Evolutionary conservation across 2,329 filamentous ascomycete species (phyloP).

Genomic region (Diplocarpon rosae): DNA sequence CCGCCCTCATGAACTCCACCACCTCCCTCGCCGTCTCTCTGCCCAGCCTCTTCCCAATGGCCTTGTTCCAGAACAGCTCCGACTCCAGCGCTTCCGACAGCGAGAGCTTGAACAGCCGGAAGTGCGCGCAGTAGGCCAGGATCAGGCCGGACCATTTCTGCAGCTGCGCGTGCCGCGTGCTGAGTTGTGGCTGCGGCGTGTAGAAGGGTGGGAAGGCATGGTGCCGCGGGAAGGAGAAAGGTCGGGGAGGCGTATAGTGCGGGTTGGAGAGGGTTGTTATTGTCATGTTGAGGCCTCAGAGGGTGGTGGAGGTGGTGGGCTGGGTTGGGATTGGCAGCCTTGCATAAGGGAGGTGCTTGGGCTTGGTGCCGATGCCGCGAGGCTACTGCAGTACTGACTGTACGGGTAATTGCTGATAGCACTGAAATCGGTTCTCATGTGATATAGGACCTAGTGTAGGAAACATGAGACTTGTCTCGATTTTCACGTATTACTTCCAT

Average conservation of each 20-base stretch:
- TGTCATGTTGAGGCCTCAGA: not conserved
- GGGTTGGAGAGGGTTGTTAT: not conserved
- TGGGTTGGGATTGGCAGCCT: not conserved
- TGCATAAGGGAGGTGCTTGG: not conserved
- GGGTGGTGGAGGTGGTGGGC: not conserved
- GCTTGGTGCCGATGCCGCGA: too few relatives aligned
- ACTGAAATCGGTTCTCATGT: too few relatives aligned
- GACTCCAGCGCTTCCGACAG: constrained; percentile 50
- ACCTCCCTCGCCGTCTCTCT: constrained; percentile 45
- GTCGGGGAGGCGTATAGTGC: not conserved
- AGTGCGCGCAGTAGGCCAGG: constrained; percentile 69
- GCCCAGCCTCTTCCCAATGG: constrained; percentile 40
- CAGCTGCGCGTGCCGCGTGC: constrained; percentile 64
- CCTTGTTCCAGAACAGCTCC: constrained; percentile 46
- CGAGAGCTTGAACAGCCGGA: constrained; percentile 66
- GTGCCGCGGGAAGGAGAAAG: constrained; percentile 44
- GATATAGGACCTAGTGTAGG: too few relatives aligned
- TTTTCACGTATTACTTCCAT: too few relatives aligned
- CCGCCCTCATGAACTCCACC: constrained; percentile 45
- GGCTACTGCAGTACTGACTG: too few relatives aligned
- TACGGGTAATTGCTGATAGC: too few relatives aligned
- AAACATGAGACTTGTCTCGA: too few relatives aligned
- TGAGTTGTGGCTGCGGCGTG: constrained; percentile 74
- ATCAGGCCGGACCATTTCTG: constrained; percentile 80
- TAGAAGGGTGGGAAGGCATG: constrained; percentile 55